Evolutionary conservation across 495 filamentous ascomycete species (phyloP), one percentile per base, ranked within the genome.

Genomic region (Penicillium robsamsonii): DNA sequence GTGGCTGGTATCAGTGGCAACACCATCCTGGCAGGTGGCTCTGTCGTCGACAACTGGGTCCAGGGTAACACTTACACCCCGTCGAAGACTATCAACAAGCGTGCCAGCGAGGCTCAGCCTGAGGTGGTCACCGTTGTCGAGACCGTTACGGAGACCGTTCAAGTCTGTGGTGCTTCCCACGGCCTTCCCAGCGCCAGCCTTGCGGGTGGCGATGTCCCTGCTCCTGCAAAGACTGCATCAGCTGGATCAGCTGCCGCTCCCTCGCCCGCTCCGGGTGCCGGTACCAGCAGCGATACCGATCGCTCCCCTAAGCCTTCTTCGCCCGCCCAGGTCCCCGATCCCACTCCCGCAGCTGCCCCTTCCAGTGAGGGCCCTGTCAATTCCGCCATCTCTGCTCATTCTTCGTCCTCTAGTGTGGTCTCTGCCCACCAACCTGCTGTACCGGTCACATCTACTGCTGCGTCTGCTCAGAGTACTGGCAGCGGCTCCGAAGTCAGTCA

Each of bases 31-130:
- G 69, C 75, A 17, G 92, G 93, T 59, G 87, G 88, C 53, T 78
- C 84, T 17, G 84, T 85, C 47, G 78, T 96, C 47, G 68, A 71
- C 18, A 87, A 83, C 56, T 96, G 84, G 72, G 78, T 85, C 6
- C 91, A 96, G 71, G 92, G 92, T 15, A 83, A 83, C 45, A 75
- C 77, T 24, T 94, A 94, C 68, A 75, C 75, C 17, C 72, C 75
- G 2, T 62, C 63, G 2, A 62, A 62, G 10, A 55, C 64, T 10
- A 24, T 55, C 41, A 56, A 58, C 50, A 74, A 73, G 66, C 72
- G 71, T 17, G 63, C 63, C 11, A 50, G 44, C 15, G 48, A 50
- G 30, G 42, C 55, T 15, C 50, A 58, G 17, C 20, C 59, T 9
- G 65, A 70, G 12, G 55, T 67, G 11, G 51, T 73, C 25, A 64